These are phyloP conservation scores for Beta vulgaris DNA, from an alignment of 148 eudicot species.

Conservation along the genomic window DNA sequence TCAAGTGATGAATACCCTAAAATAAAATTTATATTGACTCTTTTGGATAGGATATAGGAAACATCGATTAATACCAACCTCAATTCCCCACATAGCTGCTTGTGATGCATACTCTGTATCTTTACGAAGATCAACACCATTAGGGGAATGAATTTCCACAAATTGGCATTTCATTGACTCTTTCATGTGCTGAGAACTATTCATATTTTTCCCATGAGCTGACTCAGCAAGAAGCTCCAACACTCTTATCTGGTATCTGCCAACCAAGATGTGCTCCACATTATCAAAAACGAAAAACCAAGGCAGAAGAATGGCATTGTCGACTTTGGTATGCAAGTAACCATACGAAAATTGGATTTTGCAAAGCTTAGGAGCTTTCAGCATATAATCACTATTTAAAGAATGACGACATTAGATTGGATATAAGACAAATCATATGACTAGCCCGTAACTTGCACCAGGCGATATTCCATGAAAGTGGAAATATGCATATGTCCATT, in stretches of 20 bases:
- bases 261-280: conserved; percentile 24
- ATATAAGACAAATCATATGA: background rate
- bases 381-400: background rate
- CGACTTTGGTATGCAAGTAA: background rate
- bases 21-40: background rate
- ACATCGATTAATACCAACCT: conserved; percentile 45
- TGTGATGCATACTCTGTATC: conserved; percentile 84
- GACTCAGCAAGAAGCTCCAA: conserved; percentile 83
- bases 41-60: conserved; percentile 17
- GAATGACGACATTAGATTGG: background rate
- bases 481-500: background rate
- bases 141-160: conserved; percentile 86
- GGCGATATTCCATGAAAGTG: background rate
- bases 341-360: background rate
- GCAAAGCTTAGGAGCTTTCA: background rate
- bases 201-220: conserved; percentile 35
- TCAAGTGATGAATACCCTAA: conserved; percentile 24
- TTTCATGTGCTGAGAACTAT: conserved; percentile 48
- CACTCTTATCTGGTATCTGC: conserved; percentile 74
- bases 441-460: background rate
- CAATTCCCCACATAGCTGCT: conserved; percentile 98
- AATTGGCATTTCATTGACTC: conserved; percentile 48
- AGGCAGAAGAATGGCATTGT: background rate
- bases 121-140: conserved; percentile 75
- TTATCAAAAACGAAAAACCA: background rate